A percentile compares a stretch with the other conserved stretches of the same genome.
These are phyloP conservation scores for Rhodamnia rubescens DNA, from an alignment of 345 rosid genomes.

Conservation along the genomic window DNA sequence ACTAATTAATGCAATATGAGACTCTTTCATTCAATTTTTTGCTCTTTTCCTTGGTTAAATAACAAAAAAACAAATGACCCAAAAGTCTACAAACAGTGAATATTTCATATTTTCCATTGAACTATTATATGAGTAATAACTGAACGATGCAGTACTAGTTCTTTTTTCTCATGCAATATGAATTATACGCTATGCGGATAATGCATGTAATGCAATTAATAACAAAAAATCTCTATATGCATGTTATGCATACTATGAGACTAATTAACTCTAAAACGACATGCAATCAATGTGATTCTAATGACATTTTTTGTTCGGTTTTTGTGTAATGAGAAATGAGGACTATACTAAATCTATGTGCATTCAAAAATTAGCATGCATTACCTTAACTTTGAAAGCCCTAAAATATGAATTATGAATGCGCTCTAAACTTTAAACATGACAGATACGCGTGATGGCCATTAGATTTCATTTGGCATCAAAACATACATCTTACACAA, in stretches of 20 bases:
- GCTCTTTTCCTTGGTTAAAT: not conserved
- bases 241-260: not conserved
- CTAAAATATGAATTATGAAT: too few relatives aligned
- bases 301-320: not conserved
- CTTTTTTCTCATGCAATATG: not conserved
- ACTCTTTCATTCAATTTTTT: not conserved
- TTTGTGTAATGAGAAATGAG: not conserved
- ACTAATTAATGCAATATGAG: too few relatives aligned
- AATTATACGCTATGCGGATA: not conserved
- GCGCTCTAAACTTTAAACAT: not conserved
- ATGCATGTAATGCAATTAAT: not conserved
- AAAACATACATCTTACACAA: too few relatives aligned
- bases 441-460: too few relatives aligned
- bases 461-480: too few relatives aligned
- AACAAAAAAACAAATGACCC: not conserved
- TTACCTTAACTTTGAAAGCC: not conserved
- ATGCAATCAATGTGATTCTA: not conserved
- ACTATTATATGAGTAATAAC: not conserved
- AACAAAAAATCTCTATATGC: not conserved
- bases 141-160: not conserved
- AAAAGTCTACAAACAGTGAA: not conserved
- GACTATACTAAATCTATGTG: not conserved
- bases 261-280: not conserved
- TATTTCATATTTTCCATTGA: not conserved
- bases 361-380: not conserved